phyloP scores from a whole-genome alignment of 805 yeast species.

The Ogataea chonburiensis region DNA sequence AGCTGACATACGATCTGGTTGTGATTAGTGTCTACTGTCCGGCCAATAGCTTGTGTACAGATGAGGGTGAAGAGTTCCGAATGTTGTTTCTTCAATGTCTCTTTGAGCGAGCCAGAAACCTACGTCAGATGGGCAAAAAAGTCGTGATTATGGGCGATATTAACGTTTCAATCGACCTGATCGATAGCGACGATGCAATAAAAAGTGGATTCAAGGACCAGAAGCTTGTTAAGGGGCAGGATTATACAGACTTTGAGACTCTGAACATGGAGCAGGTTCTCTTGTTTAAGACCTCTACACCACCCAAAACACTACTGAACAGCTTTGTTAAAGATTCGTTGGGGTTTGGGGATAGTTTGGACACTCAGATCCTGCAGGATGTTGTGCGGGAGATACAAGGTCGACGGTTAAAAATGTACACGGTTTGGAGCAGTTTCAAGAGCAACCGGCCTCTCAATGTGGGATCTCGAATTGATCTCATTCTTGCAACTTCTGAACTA shows the following conservation, averaged over 20 bases:
- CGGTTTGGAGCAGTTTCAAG: slow-evolving; percentile 86
- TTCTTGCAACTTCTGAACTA: slow-evolving; percentile 49
- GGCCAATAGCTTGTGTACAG: slow-evolving; percentile 76
- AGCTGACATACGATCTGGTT: slow-evolving; percentile 61
- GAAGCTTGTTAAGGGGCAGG: slow-evolving; percentile 29
- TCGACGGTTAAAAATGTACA: slow-evolving; percentile 64
- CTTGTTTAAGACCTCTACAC: slow-evolving; percentile 40
- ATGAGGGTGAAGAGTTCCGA: slow-evolving; percentile 61
- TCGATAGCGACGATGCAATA: slow-evolving; percentile 77
- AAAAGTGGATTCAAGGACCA: slow-evolving; percentile 43
- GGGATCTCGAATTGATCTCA: slow-evolving; percentile 86
- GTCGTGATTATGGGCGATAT: slow-evolving; percentile 88
- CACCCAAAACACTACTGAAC: slow-evolving; percentile 47
- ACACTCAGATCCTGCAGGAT: slow-evolving; percentile 52
- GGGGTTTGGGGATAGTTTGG: slow-evolving; percentile 26
- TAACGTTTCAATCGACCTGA: slow-evolving; percentile 74
- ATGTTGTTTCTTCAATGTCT: slow-evolving; percentile 56
- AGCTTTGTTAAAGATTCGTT: slow-evolving; percentile 35
- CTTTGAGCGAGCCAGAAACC: slow-evolving; percentile 57
- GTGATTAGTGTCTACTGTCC: slow-evolving; percentile 81
- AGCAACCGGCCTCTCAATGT: slow-evolving; percentile 77
- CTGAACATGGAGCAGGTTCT: slow-evolving; percentile 33
- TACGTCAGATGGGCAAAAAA: slow-evolving; percentile 56
- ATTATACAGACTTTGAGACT: slow-evolving; percentile 34
- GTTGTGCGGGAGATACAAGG: slow-evolving; percentile 57